A percentile compares a stretch with the other conserved stretches of the same genome.
These are phyloP conservation scores for Euphorbia celastroides DNA, from an alignment of 441 rosid genomes.

Conservation along the genomic window DNA sequence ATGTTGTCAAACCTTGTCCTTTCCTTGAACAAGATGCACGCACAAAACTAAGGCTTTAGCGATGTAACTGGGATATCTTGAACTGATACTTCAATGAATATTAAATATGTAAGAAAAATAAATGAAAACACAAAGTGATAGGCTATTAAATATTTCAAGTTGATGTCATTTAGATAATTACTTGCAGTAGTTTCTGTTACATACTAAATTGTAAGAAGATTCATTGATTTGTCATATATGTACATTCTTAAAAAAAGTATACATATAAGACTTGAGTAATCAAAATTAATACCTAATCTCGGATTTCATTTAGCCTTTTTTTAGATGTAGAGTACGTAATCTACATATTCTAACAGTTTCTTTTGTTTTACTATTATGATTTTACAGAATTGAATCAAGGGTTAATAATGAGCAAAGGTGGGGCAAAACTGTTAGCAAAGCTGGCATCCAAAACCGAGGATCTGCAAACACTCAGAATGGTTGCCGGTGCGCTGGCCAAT, in stretches of 20 bases:
- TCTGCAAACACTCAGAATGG: slow-evolving; percentile 86
- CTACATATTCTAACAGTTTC: too few relatives aligned
- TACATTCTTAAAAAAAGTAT: too few relatives aligned
- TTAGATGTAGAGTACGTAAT: too few relatives aligned
- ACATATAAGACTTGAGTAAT: too few relatives aligned
- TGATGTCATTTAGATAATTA: not conserved
- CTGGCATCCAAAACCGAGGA: slow-evolving; percentile 72
- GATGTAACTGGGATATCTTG: not conserved
- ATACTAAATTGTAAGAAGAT: too few relatives aligned
- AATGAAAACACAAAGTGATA: too few relatives aligned
- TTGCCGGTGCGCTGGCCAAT: slow-evolving; percentile 90
- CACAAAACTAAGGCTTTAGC: not conserved
- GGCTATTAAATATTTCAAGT: not conserved
- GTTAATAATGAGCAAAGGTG: slow-evolving; percentile 82
- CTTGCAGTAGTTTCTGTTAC: not conserved
- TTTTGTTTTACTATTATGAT: not conserved
- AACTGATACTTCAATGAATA: not conserved
- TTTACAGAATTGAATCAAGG: slow-evolving; percentile 73
- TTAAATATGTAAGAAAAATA: too few relatives aligned
- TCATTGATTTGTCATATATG: too few relatives aligned
- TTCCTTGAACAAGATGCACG: not conserved
- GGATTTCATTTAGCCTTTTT: too few relatives aligned
- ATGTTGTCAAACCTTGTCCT: not conserved
- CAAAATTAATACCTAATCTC: too few relatives aligned
- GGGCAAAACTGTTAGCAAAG: slow-evolving; percentile 68